Base-by-base conservation (phyloP, 345 rosid genomes). In the Aegle marmelos region DNA sequence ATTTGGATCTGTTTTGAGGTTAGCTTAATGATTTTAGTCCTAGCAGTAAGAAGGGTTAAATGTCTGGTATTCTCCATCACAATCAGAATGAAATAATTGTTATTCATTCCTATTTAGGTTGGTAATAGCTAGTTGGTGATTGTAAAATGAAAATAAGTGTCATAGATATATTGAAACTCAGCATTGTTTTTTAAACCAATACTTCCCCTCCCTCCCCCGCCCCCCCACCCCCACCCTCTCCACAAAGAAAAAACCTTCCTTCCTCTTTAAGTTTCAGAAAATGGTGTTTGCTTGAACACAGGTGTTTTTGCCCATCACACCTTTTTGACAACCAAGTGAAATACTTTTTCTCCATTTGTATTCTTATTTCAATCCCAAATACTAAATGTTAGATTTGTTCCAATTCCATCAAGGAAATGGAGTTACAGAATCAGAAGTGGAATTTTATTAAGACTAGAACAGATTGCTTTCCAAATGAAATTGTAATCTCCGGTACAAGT, bases 151-250 rank as follows among this genome's bases (percentile, higher is more conserved):
- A 45, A 69, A 17, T 19, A 14, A 27, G 73, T 14, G 2, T 67
- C 50, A 6, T 19, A 6, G 8, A 48, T 39, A 25, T 16, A 21
- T 19, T 65, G n/a, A 36, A 16, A 22, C 19, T 10, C 4, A 67
- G 39, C 10, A 34, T 68, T 68, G 48, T 14, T 67, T 21, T 67
- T 67, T 34, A 37, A 19, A 36, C n/a, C 8, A n/a, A n/a, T n/a
- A n/a, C n/a, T n/a, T n/a, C n/a, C n/a, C n/a, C n/a, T 8, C 39
- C 0, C 2, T 0, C 9, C 39, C 39, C 39, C 9, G 0, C 9
- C 0, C 37, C 37, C 37, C 7, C 7, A 31, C 1, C 8, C 8
- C 0, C 8, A 1, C 6, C 37, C 8, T 7, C 39, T 7, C n/a
- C n/a, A n/a, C n/a, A n/a, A n/a, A n/a, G n/a, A n/a, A n/a, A n/a